Conservation (phyloP, 2,329 filamentous ascomycete species). For the Phoma sp. region DNA sequence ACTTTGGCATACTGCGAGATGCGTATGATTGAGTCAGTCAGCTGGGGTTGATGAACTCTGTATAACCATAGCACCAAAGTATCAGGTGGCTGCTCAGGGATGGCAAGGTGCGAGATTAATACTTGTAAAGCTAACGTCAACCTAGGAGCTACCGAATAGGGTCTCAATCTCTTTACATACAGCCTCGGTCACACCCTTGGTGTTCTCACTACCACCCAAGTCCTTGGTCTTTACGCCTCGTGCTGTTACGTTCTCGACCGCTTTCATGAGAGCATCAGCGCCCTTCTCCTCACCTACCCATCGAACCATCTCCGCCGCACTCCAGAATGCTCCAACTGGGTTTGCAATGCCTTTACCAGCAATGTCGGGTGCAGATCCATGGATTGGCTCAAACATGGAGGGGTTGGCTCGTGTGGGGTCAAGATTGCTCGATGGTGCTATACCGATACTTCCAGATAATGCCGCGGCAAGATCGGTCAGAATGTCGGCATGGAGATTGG, state of each 20-base stretch:
- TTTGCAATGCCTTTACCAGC: slow-evolving; percentile 68
- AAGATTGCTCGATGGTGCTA: slow-evolving; percentile 70
- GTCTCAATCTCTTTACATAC: slow-evolving; percentile 60
- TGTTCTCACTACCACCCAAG: slow-evolving; percentile 63
- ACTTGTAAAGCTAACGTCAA: not conserved
- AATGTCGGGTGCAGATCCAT: slow-evolving; percentile 69
- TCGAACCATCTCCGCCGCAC: slow-evolving; percentile 69
- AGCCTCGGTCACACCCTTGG: slow-evolving; percentile 64
- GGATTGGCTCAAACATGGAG: slow-evolving; percentile 68
- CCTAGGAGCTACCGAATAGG: slow-evolving; percentile 37
- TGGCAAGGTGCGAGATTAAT: no score
- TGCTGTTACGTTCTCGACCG: slow-evolving; percentile 66
- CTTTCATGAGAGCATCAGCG: slow-evolving; percentile 62
- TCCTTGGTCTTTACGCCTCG: slow-evolving; percentile 63
- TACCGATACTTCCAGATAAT: slow-evolving; percentile 70
- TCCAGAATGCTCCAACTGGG: slow-evolving; percentile 72
- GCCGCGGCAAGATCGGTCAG: slow-evolving; percentile 71
- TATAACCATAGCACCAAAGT: no score
- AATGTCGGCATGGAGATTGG: slow-evolving; percentile 64
- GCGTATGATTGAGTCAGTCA: no score
- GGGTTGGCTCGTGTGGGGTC: slow-evolving; percentile 65
- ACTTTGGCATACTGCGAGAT: no score
- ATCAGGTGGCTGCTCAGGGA: no score
- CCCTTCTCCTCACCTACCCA: slow-evolving; percentile 67
- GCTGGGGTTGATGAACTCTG: no score